These are phyloP conservation scores for Psidium friedrichsthalianum DNA, from an alignment of 345 rosid genomes.

Conservation along the genomic window DNA sequence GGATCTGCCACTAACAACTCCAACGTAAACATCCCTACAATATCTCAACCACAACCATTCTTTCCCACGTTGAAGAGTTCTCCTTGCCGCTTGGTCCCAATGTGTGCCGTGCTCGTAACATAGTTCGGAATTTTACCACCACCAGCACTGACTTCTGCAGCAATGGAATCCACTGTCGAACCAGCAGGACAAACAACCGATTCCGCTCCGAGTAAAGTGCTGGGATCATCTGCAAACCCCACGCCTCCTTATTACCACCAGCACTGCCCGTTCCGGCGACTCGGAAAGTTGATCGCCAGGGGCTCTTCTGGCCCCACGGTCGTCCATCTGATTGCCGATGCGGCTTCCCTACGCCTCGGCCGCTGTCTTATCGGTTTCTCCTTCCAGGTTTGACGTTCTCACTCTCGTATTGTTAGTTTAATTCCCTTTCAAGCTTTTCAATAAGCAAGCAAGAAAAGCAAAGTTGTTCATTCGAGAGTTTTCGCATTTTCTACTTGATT, in stretches of 20 bases:
- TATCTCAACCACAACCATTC: too few relatives aligned
- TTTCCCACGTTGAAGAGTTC: too few relatives aligned
- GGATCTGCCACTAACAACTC: too few relatives aligned
- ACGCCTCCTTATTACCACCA: neutral
- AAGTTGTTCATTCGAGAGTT: too few relatives aligned
- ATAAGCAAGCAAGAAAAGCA: neutral
- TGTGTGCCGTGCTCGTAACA: too few relatives aligned
- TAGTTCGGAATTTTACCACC: too few relatives aligned
- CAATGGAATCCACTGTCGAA: neutral
- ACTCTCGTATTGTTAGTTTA: too few relatives aligned
- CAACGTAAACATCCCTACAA: too few relatives aligned
- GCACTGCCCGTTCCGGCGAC: neutral
- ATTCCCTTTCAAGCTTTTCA: too few relatives aligned
- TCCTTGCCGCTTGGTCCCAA: too few relatives aligned
- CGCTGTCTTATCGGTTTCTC: conserved; percentile 34
- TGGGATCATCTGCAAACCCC: conserved; percentile 3
- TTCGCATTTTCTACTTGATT: neutral
- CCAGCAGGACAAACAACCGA: neutral
- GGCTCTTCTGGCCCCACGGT: conserved; percentile 10
- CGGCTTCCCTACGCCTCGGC: conserved; percentile 38
- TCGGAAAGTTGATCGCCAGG: neutral
- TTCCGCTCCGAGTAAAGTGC: neutral
- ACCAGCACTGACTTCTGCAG: too few relatives aligned
- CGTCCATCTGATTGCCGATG: conserved; percentile 18
- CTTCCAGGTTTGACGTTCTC: conserved; percentile 25